These are phyloP conservation scores for Nannochloropsis gaditana DNA, from an alignment of 108 stramenopile species.

Conservation along the genomic window DNA sequence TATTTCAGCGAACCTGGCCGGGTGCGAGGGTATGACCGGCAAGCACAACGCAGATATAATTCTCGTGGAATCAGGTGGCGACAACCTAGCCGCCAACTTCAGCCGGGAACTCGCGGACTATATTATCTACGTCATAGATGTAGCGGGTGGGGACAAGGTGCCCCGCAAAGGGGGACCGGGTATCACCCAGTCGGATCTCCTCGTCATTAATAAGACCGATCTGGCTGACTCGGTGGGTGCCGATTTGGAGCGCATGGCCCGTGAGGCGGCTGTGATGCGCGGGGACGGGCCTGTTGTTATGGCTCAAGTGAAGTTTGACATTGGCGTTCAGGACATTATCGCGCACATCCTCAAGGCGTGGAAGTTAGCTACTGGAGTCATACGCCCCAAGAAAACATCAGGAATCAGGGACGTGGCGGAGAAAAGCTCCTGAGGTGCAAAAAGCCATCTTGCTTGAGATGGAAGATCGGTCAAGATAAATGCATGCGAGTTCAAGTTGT, in stretches of 20 bases:
- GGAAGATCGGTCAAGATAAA: too few species aligned
- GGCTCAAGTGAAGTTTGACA: slow-evolving; percentile 73
- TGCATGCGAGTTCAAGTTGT: too few species aligned
- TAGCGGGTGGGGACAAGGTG: slow-evolving; percentile 96
- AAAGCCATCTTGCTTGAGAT: too few species aligned
- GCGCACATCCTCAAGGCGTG: background rate
- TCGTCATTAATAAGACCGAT: slow-evolving; percentile 96
- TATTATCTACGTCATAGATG: slow-evolving; percentile 97
- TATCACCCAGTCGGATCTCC: slow-evolving; percentile 86
- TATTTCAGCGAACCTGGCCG: slow-evolving; percentile 84
- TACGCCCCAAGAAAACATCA: background rate
- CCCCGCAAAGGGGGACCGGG: slow-evolving; percentile 98
- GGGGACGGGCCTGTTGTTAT: slow-evolving; percentile 80
- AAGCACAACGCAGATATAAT: slow-evolving; percentile 63
- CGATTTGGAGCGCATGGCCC: slow-evolving; percentile 80
- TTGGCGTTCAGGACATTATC: slow-evolving; percentile 57
- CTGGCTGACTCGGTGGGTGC: slow-evolving; percentile 94
- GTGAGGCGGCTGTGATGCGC: slow-evolving; percentile 82
- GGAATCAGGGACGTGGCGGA: too few species aligned
- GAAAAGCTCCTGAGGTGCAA: too few species aligned
- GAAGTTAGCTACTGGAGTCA: background rate
- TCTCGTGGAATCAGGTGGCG: slow-evolving; percentile 89
- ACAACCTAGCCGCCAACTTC: slow-evolving; percentile 96
- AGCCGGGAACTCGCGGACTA: slow-evolving; percentile 87
- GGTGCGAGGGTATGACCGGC: slow-evolving; percentile 78